Evolutionary conservation across 768 basidiomycete species (phyloP).

Genomic region (Aureoboletus auriporus): DNA sequence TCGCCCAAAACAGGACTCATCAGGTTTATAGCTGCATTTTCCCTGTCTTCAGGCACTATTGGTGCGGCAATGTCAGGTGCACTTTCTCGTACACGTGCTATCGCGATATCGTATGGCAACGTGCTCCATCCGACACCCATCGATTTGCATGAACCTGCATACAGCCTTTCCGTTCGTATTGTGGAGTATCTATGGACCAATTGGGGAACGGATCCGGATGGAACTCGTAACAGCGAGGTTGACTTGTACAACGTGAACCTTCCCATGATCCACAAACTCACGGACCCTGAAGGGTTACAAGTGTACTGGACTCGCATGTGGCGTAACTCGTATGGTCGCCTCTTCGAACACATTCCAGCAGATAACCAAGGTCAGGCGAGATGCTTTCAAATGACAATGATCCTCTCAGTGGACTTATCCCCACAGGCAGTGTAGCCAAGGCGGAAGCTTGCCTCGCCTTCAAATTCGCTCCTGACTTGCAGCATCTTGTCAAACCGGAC

Average conservation of each 20-base stretch:
- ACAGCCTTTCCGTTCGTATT: conserved; percentile 62
- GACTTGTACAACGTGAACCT: conserved; percentile 88
- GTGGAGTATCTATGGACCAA: conserved; percentile 73
- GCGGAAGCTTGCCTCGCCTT: conserved; percentile 51
- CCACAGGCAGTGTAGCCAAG: conserved; percentile 2
- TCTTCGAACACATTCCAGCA: conserved; percentile 56
- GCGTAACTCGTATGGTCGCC: conserved; percentile 78
- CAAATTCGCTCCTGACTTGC: conserved; percentile 73
- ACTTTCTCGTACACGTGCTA: conserved; percentile 65
- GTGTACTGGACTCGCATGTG: conserved; percentile 81
- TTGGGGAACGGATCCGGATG: conserved; percentile 72
- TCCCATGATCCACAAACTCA: conserved; percentile 67
- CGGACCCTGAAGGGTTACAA: conserved; percentile 56
- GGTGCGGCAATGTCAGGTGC: conserved; percentile 85
- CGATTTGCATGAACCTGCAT: conserved; percentile 63
- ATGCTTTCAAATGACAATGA: conserved; percentile 43
- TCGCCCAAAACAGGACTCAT: conserved; percentile 2
- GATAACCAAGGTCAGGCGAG: conserved; percentile 17
- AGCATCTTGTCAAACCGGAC: conserved; percentile 59
- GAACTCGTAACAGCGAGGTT: conserved; percentile 58
- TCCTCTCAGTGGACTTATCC: conserved; percentile 19
- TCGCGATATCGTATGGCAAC: conserved; percentile 87
- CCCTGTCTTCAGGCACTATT: conserved; percentile 88
- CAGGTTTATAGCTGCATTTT: conserved; percentile 62
- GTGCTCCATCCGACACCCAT: conserved; percentile 65